phyloP scores from a whole-genome alignment of 2,329 filamentous ascomycete species.

The Ceratocystis huliohia region DNA sequence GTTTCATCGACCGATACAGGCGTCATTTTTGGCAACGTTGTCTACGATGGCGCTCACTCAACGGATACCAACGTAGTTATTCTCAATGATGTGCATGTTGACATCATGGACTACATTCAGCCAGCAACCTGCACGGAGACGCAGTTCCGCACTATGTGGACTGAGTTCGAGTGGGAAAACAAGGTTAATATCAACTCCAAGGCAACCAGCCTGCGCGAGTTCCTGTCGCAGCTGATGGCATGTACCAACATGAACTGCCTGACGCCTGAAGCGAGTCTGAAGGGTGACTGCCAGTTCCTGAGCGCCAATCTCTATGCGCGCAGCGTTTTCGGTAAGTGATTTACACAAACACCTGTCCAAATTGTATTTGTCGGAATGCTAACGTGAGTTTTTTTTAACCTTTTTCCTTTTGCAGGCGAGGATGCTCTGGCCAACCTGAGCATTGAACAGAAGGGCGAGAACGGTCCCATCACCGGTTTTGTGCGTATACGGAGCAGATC shows the following conservation, averaged over 20 bases:
- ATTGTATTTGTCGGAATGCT: no score
- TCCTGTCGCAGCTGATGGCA: slow-evolving; percentile 89
- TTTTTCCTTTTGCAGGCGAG: slow-evolving; percentile 52
- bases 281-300: slow-evolving; percentile 95
- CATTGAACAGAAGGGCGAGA: slow-evolving; percentile 93
- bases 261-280: slow-evolving; percentile 88
- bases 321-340: slow-evolving; percentile 85
- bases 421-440: slow-evolving; percentile 94
- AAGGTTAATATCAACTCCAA: slow-evolving; percentile 99
- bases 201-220: slow-evolving; percentile 79
- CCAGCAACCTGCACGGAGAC: slow-evolving; percentile 93
- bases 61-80: slow-evolving; percentile 96
- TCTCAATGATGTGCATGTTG: slow-evolving; percentile 92
- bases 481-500: slow-evolving; percentile 95
- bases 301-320: slow-evolving; percentile 93
- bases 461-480: slow-evolving; percentile 91
- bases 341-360: no score
- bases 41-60: slow-evolving; percentile 86
- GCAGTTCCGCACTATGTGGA: slow-evolving; percentile 99
- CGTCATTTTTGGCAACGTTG: slow-evolving; percentile 96
- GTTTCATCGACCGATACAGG: slow-evolving; percentile 96
- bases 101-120: slow-evolving; percentile 99
- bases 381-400: slow-evolving; percentile 6
- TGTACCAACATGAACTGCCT: slow-evolving; percentile 98
- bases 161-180: slow-evolving; percentile 99